phyloP scores from a whole-genome alignment of 208 protist genomes.

The Trypanosoma rangeli region DNA sequence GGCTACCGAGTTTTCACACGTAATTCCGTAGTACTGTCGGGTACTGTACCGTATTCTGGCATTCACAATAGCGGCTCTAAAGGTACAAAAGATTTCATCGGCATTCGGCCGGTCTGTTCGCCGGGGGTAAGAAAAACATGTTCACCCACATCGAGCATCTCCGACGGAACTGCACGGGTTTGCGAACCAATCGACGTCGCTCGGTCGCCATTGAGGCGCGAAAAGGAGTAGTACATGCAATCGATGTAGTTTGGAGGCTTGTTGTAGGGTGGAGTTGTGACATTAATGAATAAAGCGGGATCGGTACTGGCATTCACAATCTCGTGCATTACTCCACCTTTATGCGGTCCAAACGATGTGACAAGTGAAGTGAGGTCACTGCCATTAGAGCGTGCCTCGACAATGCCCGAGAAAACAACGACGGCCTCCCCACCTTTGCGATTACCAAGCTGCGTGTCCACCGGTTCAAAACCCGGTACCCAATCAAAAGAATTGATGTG shows the following conservation, averaged over 20 bases:
- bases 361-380: slow-evolving; percentile 6
- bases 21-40: not conserved
- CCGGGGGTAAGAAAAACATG: slow-evolving; percentile 35
- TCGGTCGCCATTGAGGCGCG: not conserved
- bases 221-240: slow-evolving; percentile 58
- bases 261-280: slow-evolving; percentile 73
- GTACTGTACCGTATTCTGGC: not conserved
- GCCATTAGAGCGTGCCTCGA: slow-evolving; percentile 9
- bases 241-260: slow-evolving; percentile 35
- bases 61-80: slow-evolving; percentile 4
- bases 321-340: slow-evolving; percentile 63
- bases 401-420: slow-evolving; percentile 23
- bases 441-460: not conserved
- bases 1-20: too few species aligned
- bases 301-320: slow-evolving; percentile 47
- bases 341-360: slow-evolving; percentile 25
- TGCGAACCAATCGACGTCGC: not conserved
- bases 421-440: slow-evolving; percentile 15
- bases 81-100: slow-evolving; percentile 50
- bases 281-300: slow-evolving; percentile 70
- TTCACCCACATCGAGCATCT: slow-evolving; percentile 19
- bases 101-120: slow-evolving; percentile 25
- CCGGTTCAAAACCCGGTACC: not conserved
- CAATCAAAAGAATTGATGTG: slow-evolving; percentile 52
- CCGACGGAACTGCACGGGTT: not conserved